Evolutionary conservation across 345 rosid species (phyloP).

Genomic region (Stellera chamaejasme): DNA sequence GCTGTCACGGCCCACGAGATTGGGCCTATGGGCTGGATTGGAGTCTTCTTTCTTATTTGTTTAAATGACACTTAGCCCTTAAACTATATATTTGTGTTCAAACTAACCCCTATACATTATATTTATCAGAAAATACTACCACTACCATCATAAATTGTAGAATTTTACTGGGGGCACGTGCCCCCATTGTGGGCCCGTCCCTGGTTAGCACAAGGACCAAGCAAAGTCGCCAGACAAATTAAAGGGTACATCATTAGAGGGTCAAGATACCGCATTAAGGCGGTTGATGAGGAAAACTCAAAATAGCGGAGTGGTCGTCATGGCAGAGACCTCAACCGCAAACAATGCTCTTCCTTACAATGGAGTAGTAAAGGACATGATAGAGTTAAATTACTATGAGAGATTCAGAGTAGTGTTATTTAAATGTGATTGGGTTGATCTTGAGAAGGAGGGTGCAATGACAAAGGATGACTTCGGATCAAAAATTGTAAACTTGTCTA

Average conservation of each 20-base stretch:
- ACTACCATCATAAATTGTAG: no score
- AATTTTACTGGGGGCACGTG: no score
- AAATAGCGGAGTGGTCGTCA: neutral
- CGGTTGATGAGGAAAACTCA: neutral
- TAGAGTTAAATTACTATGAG: neutral
- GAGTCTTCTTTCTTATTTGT: no score
- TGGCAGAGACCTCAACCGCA: neutral
- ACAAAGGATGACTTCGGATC: neutral
- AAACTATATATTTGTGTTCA: no score
- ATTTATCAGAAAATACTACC: no score
- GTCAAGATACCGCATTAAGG: neutral
- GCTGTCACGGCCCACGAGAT: no score
- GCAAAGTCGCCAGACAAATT: neutral
- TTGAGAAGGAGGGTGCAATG: neutral
- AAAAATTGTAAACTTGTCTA: neutral
- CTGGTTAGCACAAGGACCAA: neutral
- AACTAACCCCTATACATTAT: no score
- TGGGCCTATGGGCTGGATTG: no score
- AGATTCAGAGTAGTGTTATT: neutral
- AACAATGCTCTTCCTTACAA: neutral
- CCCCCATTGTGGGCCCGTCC: no score
- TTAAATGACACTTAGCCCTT: no score
- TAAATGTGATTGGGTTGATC: neutral
- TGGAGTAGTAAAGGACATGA: neutral
- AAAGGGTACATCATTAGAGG: constrained; percentile 1